A percentile compares a stretch with the other conserved stretches of the same genome.
phyloP scores from a whole-genome alignment of 148 eudicot species.

The Pharnaceum exiguum region DNA sequence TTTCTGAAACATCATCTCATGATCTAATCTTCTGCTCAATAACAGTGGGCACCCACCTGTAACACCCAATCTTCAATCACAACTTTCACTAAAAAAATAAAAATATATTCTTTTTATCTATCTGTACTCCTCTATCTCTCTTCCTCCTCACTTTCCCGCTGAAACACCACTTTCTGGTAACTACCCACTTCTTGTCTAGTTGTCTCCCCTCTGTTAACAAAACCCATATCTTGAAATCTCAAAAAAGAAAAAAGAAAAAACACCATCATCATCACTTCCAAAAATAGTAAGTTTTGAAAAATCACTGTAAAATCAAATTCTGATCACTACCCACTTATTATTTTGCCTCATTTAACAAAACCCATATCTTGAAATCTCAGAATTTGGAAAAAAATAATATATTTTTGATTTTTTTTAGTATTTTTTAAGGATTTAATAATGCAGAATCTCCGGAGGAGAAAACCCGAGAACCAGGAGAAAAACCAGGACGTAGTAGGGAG shows the following conservation, averaged over 20 bases:
- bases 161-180: neutral
- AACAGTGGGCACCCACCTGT: neutral
- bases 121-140: too few relatives aligned
- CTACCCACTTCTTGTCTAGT: slow-evolving; percentile 6
- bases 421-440: neutral
- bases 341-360: too few relatives aligned
- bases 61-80: neutral
- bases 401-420: too few relatives aligned
- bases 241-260: too few relatives aligned
- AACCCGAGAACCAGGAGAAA: neutral
- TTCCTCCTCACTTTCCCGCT: neutral
- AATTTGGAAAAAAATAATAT: too few relatives aligned
- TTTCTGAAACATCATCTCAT: too few relatives aligned
- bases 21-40: neutral
- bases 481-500: neutral
- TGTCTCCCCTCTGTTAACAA: neutral
- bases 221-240: neutral
- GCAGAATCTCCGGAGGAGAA: slow-evolving; percentile 33
- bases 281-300: too few relatives aligned
- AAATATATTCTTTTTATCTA: too few relatives aligned
- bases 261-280: too few relatives aligned
- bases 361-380: too few relatives aligned
- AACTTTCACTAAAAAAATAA: neutral
- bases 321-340: too few relatives aligned
- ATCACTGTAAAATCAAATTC: too few relatives aligned